phyloP scores from a whole-genome alignment of 768 basidiomycete species.

The Cyclocybe cylindracea region DNA sequence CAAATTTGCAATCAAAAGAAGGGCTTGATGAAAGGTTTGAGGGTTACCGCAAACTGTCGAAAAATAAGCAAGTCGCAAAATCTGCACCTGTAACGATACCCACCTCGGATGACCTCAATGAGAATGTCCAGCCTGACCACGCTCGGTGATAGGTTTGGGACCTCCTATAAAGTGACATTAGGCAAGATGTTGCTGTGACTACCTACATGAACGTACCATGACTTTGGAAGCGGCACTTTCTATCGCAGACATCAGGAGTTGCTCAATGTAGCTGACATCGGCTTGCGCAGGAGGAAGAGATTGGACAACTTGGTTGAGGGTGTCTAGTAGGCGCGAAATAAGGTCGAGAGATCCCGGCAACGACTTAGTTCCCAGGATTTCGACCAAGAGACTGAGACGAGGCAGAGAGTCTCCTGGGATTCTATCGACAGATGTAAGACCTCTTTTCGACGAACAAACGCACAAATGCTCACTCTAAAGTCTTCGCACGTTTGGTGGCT shows the following conservation, averaged over 20 bases:
- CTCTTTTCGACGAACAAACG: background rate
- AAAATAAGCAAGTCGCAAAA: conserved; percentile 2
- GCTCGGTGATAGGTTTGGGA: conserved; percentile 51
- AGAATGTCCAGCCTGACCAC: conserved; percentile 80
- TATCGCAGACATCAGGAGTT: conserved; percentile 81
- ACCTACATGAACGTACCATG: conserved; percentile 38
- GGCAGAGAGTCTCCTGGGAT: conserved; percentile 41
- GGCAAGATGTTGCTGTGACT: background rate
- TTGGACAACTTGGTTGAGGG: conserved; percentile 65
- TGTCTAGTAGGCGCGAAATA: conserved; percentile 70
- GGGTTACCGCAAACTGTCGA: conserved; percentile 81
- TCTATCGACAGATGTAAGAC: conserved; percentile 15
- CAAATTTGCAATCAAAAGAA: conserved; percentile 83
- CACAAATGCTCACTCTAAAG: conserved; percentile 46
- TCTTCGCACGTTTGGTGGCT: conserved; percentile 65
- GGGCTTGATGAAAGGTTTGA: conserved; percentile 91
- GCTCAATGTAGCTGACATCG: conserved; percentile 79
- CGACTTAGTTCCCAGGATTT: conserved; percentile 64
- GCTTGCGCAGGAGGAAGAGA: conserved; percentile 52
- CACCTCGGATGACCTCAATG: conserved; percentile 84
- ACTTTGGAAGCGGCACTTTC: conserved; percentile 63
- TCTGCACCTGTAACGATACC: conserved; percentile 12
- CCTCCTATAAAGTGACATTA: conserved; percentile 40
- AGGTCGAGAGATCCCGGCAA: conserved; percentile 74
- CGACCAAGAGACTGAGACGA: conserved; percentile 60